These are phyloP conservation scores for Ceratobasidium sp. DNA, from an alignment of 1,284 basidiomycete species.

Conservation along the genomic window DNA sequence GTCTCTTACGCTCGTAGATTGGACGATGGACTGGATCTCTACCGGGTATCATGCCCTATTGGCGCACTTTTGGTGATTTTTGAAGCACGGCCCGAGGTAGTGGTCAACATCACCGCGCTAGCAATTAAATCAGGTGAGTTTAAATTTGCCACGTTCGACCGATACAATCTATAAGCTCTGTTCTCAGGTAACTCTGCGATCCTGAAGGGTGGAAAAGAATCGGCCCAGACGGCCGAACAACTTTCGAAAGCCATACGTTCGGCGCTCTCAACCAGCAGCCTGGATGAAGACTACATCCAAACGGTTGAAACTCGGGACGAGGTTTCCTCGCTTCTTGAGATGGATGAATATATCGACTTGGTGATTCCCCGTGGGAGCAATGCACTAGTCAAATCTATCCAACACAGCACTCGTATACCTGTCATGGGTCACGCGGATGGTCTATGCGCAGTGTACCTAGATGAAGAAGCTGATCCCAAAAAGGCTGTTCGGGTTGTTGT, in stretches of 20 bases:
- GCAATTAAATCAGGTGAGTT: constrained; percentile 93
- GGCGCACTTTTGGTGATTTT: constrained; percentile 98
- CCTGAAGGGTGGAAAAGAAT: constrained; percentile 97
- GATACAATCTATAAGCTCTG: constrained; percentile 37
- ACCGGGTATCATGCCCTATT: constrained; percentile 96
- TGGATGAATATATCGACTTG: constrained; percentile 95
- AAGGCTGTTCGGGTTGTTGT: constrained; percentile 87
- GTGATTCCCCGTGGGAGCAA: constrained; percentile 98
- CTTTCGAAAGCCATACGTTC: constrained; percentile 84
- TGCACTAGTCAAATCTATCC: constrained; percentile 88
- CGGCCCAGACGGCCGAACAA: constrained; percentile 78
- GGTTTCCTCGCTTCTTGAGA: constrained; percentile 85
- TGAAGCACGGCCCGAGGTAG: constrained; percentile 97
- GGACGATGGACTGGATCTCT: constrained; percentile 88
- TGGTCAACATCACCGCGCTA: constrained; percentile 95
- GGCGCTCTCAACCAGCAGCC: constrained; percentile 77
- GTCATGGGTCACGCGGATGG: constrained; percentile 99
- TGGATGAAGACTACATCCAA: constrained; percentile 89
- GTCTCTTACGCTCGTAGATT: constrained; percentile 91
- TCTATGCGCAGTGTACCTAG: constrained; percentile 89
- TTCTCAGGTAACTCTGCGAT: constrained; percentile 89
- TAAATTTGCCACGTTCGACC: constrained; percentile 20
- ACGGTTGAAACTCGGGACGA: constrained; percentile 93
- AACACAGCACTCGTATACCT: constrained; percentile 91
- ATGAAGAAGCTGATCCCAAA: constrained; percentile 80